phyloP scores from a whole-genome alignment of 345 rosid species.

The Populus davidiana region DNA sequence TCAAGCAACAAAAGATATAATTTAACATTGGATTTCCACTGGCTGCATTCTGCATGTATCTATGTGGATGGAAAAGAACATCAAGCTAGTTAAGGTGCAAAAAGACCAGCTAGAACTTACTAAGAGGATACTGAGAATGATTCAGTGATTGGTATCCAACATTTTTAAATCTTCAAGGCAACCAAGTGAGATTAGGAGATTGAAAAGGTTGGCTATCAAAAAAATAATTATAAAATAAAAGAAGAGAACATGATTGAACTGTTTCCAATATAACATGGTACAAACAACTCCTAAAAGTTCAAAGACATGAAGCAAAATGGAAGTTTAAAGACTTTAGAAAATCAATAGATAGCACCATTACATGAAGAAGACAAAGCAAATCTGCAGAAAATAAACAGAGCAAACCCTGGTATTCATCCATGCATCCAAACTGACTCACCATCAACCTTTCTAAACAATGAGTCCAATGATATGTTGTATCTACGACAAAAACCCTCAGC shows the following conservation, averaged over 20 bases:
- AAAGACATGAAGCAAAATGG: neutral
- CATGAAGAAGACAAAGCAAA: neutral
- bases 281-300: neutral
- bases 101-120: neutral
- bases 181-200: neutral
- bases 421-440: constrained; percentile 51
- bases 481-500: constrained; percentile 93
- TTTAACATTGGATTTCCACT: no score
- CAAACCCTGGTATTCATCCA: neutral
- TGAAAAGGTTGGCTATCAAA: neutral
- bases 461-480: constrained; percentile 58
- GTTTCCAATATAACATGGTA: neutral
- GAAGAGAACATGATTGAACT: neutral
- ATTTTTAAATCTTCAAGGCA: neutral
- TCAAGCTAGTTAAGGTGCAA: neutral
- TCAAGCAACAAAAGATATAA: no score
- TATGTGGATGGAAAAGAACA: neutral
- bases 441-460: constrained; percentile 56
- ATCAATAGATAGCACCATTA: neutral
- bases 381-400: neutral
- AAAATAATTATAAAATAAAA: neutral
- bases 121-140: neutral
- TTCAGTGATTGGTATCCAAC: neutral
- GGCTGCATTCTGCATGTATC: no score
- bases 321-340: neutral